Evolutionary conservation across 495 filamentous ascomycete species (phyloP), one percentile per base, ranked within the genome.

Genomic region (Penicillium tannophilum): DNA sequence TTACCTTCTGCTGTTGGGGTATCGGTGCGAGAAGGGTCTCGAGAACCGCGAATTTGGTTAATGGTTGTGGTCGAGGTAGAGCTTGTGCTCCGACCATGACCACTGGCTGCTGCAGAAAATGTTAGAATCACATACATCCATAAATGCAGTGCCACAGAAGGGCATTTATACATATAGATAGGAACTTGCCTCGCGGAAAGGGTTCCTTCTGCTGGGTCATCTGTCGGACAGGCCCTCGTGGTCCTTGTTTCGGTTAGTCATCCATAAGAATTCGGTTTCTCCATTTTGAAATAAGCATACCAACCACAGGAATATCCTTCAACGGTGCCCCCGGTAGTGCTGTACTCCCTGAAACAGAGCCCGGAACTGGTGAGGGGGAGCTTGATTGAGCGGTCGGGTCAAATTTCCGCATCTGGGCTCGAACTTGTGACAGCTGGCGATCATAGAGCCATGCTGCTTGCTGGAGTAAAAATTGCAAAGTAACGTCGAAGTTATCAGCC

Each of bases 381-480:
- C 70, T 75, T 33, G 78, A 78, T 24, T 77, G 72, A 19, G 50
- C 23, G 14, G 81, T 72, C 31, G 73, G 77, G 26, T 83, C 80
- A 30, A 89, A 87, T 73, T 87, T 93, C 50, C 88, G 84, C 84
- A 98, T 92, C 75, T 97, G 93, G 7, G 90, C 91, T 62, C 90
- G 85, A 36, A 97, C 89, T 69, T 96, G 89, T 0, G 88, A 88
- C 7, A 95, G 79, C 72, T 98, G 91, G 44, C 89, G 85, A 74
- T 98, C 92, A 65, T 95, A 96, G 2, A 97, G 86, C 88, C 92
- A 97, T 75, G 91, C 91, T 59, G 91, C 91, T 71, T 98, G 91
- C 70, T 97, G 93, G 6, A 97, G 85, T 8, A 98, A 78, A 69
- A 98, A 98, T 24, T 92, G 82, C 26, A 92, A 83, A 12, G 90